Evolutionary conservation across 768 basidiomycete species (phyloP).

Genomic region (Cantharellus anzutake): DNA sequence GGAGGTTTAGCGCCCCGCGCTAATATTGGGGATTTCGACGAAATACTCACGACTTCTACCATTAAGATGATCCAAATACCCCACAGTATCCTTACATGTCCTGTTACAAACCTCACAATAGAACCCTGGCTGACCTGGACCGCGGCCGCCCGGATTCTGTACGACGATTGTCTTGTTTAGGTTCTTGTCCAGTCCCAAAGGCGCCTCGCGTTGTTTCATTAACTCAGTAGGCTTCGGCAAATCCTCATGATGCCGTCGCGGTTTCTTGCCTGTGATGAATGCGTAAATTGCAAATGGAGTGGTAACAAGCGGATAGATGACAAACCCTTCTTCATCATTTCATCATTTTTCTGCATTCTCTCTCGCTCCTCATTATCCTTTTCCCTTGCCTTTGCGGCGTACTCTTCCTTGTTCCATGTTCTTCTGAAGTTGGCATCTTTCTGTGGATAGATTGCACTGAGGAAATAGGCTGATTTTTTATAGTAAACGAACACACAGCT

Average conservation of each 20-base stretch:
- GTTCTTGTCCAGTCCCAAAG: conserved; percentile 88
- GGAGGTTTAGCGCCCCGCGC: no score
- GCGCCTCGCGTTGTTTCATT: conserved; percentile 70
- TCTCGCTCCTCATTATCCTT: conserved; percentile 66
- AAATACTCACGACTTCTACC: conserved; percentile 64
- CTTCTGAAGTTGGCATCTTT: conserved; percentile 24
- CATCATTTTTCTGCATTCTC: conserved; percentile 72
- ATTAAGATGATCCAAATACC: conserved; percentile 92
- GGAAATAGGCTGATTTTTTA: no score
- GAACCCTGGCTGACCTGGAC: conserved; percentile 85
- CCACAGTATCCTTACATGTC: conserved; percentile 85
- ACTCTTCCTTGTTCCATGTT: conserved; percentile 93
- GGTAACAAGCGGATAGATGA: background rate
- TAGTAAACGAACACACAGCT: conserved; percentile 4
- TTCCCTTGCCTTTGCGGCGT: conserved; percentile 59
- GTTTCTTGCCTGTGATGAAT: conserved; percentile 50
- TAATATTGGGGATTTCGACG: background rate
- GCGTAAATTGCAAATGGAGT: background rate
- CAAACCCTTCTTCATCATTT: conserved; percentile 64
- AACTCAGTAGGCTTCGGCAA: conserved; percentile 86
- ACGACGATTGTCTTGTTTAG: conserved; percentile 91
- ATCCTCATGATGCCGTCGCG: conserved; percentile 43
- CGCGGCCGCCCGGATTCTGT: conserved; percentile 58
- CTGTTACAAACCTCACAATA: conserved; percentile 81
- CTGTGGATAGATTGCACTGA: background rate